These are phyloP conservation scores for Fusarium multiceps DNA, from an alignment of 2,329 filamentous ascomycete genomes.

Conservation along the genomic window DNA sequence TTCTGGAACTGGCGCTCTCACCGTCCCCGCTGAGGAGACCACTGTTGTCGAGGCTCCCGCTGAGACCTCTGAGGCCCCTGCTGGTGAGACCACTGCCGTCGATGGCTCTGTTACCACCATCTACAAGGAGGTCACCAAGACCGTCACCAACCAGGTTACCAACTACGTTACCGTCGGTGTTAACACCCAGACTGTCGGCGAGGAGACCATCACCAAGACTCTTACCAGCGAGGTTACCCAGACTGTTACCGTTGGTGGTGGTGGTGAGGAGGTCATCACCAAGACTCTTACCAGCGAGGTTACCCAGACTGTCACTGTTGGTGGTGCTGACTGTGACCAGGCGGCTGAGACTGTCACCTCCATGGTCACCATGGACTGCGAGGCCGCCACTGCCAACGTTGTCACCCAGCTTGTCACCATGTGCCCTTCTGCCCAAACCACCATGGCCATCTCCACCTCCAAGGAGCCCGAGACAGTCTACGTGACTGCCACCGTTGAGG, in stretches of 20 bases:
- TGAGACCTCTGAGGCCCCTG: conserved; percentile 4
- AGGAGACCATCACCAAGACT: conserved; percentile 36
- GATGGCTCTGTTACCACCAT: conserved; percentile 22
- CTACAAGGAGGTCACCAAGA: conserved; percentile 20
- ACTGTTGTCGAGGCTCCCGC: conserved; percentile 5
- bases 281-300: conserved; percentile 34
- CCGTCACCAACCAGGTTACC: conserved; percentile 23
- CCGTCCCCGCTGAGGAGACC: conserved; percentile 19
- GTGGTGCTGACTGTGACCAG: conserved; percentile 11
- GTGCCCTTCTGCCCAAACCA: conserved; percentile 32
- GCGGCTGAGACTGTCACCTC: conserved; percentile 20
- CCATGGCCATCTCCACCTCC: conserved; percentile 37
- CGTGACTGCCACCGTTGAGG: conserved; percentile 40
- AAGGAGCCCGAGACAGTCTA: conserved; percentile 43
- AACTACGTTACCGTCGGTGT: background rate
- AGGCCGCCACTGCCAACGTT: background rate
- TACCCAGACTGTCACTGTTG: conserved; percentile 29
- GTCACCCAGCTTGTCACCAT: conserved; percentile 19
- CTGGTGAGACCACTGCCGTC: background rate
- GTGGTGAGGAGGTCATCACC: conserved; percentile 36
- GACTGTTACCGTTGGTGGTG: conserved; percentile 20
- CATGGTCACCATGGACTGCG: background rate
- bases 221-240: conserved; percentile 32
- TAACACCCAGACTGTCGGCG: conserved; percentile 1
- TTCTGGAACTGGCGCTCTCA: conserved; percentile 29